Evolutionary conservation across 2,329 filamentous ascomycete species (phyloP).

Genomic region (Aspergillus brunneoviolaceus): DNA sequence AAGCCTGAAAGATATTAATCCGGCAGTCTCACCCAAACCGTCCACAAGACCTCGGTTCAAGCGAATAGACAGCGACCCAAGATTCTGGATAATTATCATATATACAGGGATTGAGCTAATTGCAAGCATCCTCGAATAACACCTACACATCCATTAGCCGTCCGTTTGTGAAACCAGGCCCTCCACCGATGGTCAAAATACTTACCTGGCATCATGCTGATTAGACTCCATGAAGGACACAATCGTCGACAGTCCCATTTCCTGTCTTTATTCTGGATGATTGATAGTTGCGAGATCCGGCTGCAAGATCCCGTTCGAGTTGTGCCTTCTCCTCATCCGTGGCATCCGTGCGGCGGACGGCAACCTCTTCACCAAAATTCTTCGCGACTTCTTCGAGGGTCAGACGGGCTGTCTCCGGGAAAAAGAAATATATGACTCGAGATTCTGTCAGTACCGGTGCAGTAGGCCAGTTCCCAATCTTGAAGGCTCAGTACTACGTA

Average conservation of each 20-base stretch:
- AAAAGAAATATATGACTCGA: conserved; percentile 47
- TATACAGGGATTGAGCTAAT: no score
- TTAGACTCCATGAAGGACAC: not conserved
- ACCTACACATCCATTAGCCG: no score
- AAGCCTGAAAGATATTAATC: no score
- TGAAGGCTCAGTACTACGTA: conserved; percentile 13
- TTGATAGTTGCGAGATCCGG: not conserved
- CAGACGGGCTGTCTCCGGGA: conserved; percentile 44
- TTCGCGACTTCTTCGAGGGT: conserved; percentile 49
- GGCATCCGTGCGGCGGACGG: conserved; percentile 47
- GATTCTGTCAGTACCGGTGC: conserved; percentile 3
- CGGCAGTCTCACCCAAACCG: not conserved
- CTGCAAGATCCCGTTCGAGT: conserved; percentile 11
- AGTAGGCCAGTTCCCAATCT: not conserved
- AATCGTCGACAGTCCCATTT: not conserved
- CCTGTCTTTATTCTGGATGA: not conserved
- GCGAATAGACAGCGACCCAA: no score
- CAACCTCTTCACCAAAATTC: conserved; percentile 53
- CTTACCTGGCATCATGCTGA: not conserved
- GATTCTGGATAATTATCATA: no score
- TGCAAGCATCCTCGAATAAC: no score
- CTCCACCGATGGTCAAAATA: not conserved
- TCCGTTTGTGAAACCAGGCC: no score
- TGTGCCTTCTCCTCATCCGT: conserved; percentile 40
- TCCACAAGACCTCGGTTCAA: no score